Percentiles rank a stretch among this genome's conserved stretches.
phyloP scores from a whole-genome alignment of 768 basidiomycete genomes.

The Mrakia frigida region DNA sequence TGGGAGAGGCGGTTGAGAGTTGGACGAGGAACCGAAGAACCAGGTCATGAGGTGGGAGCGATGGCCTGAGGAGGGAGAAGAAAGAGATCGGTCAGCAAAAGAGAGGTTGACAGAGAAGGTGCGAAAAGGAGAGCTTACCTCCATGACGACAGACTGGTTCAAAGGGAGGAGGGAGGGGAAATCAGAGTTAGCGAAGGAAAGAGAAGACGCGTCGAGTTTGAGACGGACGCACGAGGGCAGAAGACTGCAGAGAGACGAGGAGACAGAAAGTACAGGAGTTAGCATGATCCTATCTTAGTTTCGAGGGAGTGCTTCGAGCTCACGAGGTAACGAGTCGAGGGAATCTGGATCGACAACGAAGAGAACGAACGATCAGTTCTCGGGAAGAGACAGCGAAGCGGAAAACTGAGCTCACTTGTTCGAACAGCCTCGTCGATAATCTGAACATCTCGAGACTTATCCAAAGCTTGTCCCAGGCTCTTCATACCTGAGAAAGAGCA shows the following conservation, averaged over 20 bases:
- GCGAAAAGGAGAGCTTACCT: not conserved
- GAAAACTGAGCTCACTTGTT: not conserved
- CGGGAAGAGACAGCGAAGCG: not conserved
- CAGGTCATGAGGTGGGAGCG: not conserved
- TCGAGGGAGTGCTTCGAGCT: not conserved
- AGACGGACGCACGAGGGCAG: not conserved
- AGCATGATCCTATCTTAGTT: too few species aligned
- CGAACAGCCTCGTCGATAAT: not conserved
- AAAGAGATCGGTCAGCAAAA: not conserved
- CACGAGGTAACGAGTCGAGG: slow-evolving; percentile 7
- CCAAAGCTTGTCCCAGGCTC: slow-evolving; percentile 1
- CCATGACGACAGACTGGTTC: not conserved
- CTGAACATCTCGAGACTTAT: slow-evolving; percentile 10
- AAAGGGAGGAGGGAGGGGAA: not conserved
- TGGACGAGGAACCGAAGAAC: slow-evolving; percentile 11
- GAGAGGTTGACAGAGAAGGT: too few species aligned
- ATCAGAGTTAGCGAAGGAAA: not conserved
- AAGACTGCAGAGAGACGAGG: not conserved
- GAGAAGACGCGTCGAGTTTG: too few species aligned
- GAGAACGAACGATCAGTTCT: not conserved
- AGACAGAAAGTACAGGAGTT: not conserved
- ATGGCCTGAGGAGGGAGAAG: not conserved
- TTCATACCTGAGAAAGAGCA: not conserved
- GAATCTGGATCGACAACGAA: not conserved
- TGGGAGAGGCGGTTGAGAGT: not conserved